Evolutionary conservation across 441 rosid genomes (phyloP), one percentile per base, ranked within the genome.

Genomic region (Dalechampia spathulata): DNA sequence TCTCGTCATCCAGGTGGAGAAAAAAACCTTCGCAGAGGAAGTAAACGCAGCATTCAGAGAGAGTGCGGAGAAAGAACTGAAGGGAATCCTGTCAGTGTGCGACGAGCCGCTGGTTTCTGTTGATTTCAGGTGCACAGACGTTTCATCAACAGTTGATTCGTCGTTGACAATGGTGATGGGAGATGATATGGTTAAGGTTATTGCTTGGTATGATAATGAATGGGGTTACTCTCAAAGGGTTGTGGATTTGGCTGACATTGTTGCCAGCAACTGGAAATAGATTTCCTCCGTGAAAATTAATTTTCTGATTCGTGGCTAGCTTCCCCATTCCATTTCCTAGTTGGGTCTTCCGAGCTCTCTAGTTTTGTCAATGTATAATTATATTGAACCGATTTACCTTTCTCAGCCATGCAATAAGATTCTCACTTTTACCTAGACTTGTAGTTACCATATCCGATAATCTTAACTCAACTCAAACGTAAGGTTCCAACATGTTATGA

Each of bases 161-260:
- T 84, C 98, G 0, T 80, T 88, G 50, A 92, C 98, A 51, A 76
- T 92, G 95, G 98, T 92, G 21, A 88, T 92, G 98, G 98, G 95
- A 58, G 96, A 91, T 63, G 98, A 86, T 71, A 83, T 91, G 96
- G 91, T 92, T 44, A 92, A 92, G 77, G 96, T 92, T 50, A 88
- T 92, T 66, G 98, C 98, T 23, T 92, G 96, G 96, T 86, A 88
- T 57, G 96, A 92, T 66, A 92, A 92, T 25, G 96, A 92, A 70
- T 92, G 96, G 96, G 98, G 98, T 38, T 92, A 92, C 76, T 88
- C 96, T n/a, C 96, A 92, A 76, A 84, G 98, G 76, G 96, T 92
- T 49, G 98, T 91, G 41, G 98, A 91, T 65, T 77, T 91, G 75
- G 94, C 98, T 51, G 72, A 91, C 82, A 84, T 91, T 63, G 95